A percentile compares a stretch with the other conserved stretches of the same genome.
Evolutionary conservation across 495 filamentous ascomycete species (phyloP).

Genomic region (Parathielavia appendiculata): DNA sequence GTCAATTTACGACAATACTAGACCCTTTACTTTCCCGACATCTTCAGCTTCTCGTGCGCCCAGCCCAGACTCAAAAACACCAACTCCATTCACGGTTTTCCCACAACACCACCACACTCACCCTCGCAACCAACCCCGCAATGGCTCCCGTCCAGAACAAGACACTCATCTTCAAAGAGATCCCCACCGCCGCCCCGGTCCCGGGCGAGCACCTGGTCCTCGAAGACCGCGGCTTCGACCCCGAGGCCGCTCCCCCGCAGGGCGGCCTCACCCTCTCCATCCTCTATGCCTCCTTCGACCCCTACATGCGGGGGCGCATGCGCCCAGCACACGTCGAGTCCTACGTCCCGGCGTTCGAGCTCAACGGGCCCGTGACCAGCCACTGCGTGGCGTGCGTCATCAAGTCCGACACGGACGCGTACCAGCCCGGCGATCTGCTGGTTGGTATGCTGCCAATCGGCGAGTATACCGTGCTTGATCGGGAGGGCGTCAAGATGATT

Average conservation of each 20-base stretch:
- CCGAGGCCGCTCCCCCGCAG: slow-evolving; percentile 54
- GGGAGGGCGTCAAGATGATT: slow-evolving; percentile 19
- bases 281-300: slow-evolving; percentile 79
- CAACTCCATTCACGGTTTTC: no score
- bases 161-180: slow-evolving; percentile 68
- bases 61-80: no score
- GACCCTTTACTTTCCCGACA: no score
- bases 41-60: no score
- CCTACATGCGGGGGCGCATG: slow-evolving; percentile 77
- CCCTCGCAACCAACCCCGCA: no score
- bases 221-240: slow-evolving; percentile 62
- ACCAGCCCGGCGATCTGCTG: slow-evolving; percentile 62
- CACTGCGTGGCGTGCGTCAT: slow-evolving; percentile 56
- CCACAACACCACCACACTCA: no score
- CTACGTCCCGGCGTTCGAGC: slow-evolving; percentile 55
- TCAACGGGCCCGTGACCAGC: slow-evolving; percentile 57
- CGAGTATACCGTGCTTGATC: slow-evolving; percentile 52
- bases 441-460: slow-evolving; percentile 54
- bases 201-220: slow-evolving; percentile 68
- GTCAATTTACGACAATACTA: no score
- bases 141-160: no score
- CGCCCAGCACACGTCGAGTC: slow-evolving; percentile 48
- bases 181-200: slow-evolving; percentile 65
- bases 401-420: slow-evolving; percentile 57
- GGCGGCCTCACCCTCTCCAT: slow-evolving; percentile 69